phyloP scores from a whole-genome alignment of 208 protist species.

The Leishmania mexicana region DNA sequence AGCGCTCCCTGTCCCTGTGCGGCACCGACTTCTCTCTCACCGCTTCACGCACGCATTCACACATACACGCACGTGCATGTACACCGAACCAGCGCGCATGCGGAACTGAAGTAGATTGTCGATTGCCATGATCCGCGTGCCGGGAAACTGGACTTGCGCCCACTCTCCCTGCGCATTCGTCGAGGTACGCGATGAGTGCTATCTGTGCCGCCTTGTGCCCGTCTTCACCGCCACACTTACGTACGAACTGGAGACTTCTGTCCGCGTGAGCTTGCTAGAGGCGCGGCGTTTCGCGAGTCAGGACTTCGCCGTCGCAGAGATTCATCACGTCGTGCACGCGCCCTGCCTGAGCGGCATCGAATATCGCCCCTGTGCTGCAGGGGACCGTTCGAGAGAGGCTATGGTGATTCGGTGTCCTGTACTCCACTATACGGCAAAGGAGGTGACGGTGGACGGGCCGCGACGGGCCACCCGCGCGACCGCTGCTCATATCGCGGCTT shows the following conservation, averaged over 20 bases:
- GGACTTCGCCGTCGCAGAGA: slow-evolving; percentile 51
- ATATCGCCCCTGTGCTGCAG: slow-evolving; percentile 7
- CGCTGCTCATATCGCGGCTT: slow-evolving; percentile 41
- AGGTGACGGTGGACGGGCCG: slow-evolving; percentile 26
- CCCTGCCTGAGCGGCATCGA: not conserved
- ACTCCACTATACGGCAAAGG: slow-evolving; percentile 25
- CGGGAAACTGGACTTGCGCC: slow-evolving; percentile 49
- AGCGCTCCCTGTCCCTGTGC: not conserved
- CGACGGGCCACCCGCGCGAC: slow-evolving; percentile 24
- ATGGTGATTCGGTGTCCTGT: slow-evolving; percentile 31
- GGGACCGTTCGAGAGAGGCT: not conserved
- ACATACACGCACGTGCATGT: not conserved
- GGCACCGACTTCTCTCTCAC: not conserved
- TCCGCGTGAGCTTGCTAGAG: slow-evolving; percentile 20
- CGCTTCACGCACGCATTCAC: not conserved
- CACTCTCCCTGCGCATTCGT: slow-evolving; percentile 44
- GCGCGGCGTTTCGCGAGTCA: slow-evolving; percentile 40
- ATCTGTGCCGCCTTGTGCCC: slow-evolving; percentile 36
- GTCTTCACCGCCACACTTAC: slow-evolving; percentile 16
- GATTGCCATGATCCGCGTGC: slow-evolving; percentile 53
- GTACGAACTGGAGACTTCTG: slow-evolving; percentile 28
- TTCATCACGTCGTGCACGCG: slow-evolving; percentile 21
- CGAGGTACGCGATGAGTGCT: slow-evolving; percentile 39
- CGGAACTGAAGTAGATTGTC: not conserved
- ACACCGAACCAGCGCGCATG: not conserved